Evolutionary conservation across 2,329 filamentous ascomycete genomes (phyloP).

Genomic region (Botrytis medusae): DNA sequence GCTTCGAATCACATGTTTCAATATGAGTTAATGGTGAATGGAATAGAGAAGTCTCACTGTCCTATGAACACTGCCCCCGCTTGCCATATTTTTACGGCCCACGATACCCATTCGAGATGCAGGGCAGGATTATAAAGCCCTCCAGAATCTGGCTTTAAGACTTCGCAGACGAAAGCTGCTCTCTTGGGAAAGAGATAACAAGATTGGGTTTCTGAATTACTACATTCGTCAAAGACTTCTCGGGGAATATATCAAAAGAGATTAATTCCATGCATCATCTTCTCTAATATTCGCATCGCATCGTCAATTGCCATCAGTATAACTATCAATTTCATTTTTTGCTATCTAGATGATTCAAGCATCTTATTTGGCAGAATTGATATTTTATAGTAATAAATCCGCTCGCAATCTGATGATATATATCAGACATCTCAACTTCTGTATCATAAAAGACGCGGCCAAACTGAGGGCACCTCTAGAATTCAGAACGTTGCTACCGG

Average conservation of each 20-base stretch:
- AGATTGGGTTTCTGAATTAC: accelerated
- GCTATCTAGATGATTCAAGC: neutral
- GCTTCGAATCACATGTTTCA: neutral
- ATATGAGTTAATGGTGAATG: neutral
- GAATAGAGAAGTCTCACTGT: neutral
- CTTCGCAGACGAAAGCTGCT: neutral
- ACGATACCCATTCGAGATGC: neutral
- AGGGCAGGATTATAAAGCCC: neutral
- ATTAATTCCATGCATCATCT: neutral
- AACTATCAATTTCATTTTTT: neutral
- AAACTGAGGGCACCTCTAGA: neutral
- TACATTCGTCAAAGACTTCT: neutral
- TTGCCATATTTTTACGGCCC: neutral
- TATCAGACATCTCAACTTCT: neutral
- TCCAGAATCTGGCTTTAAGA: neutral
- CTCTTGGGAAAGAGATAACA: accelerated
- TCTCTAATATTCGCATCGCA: neutral
- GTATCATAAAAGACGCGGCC: too few relatives aligned
- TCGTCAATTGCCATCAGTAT: neutral
- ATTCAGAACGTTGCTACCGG: neutral
- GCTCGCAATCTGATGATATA: neutral
- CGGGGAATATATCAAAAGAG: neutral
- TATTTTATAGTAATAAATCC: neutral
- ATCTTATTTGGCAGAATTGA: neutral
- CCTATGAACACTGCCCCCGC: neutral